phyloP scores from a whole-genome alignment of 1,139 yeast genomes.

The Diutina neorugosa region DNA sequence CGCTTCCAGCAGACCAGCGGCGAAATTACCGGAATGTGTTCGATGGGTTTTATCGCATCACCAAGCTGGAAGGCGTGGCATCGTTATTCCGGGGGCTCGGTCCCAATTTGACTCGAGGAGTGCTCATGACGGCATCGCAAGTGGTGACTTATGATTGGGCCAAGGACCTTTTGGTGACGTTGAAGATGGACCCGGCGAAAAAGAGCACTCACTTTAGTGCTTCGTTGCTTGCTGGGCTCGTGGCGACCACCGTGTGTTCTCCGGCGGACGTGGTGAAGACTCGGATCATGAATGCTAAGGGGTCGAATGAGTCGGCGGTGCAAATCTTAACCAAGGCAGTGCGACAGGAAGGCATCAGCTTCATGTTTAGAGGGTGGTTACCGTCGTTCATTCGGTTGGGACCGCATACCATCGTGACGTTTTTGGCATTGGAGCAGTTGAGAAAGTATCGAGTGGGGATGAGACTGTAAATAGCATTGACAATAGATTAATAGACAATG shows the following conservation, averaged over 20 bases:
- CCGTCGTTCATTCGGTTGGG: slow-evolving; percentile 82
- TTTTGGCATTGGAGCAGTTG: slow-evolving; percentile 68
- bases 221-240: slow-evolving; percentile 68
- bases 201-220: slow-evolving; percentile 69
- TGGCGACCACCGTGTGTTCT: slow-evolving; percentile 83
- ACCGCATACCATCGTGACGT: slow-evolving; percentile 81
- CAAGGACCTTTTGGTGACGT: slow-evolving; percentile 44
- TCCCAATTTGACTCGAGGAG: slow-evolving; percentile 72
- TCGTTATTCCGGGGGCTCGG: slow-evolving; percentile 62
- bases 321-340: slow-evolving; percentile 44
- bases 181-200: slow-evolving; percentile 46
- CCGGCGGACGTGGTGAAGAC: slow-evolving; percentile 91
- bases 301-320: slow-evolving; percentile 35
- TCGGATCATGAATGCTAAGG: slow-evolving; percentile 66
- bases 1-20: slow-evolving; percentile 52
- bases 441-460: slow-evolving; percentile 47
- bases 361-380: slow-evolving; percentile 85
- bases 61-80: slow-evolving; percentile 46
- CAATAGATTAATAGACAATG: neutral
- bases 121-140: slow-evolving; percentile 84
- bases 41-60: slow-evolving; percentile 56
- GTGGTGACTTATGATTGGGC: slow-evolving; percentile 81
- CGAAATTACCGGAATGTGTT: slow-evolving; percentile 71
- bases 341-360: slow-evolving; percentile 57
- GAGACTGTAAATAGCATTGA: slow-evolving; percentile 9